Evolutionary conservation across 2,329 filamentous ascomycete genomes (phyloP), one percentile per base, ranked within the genome.

Genomic region (Ceratocystis albifundus): DNA sequence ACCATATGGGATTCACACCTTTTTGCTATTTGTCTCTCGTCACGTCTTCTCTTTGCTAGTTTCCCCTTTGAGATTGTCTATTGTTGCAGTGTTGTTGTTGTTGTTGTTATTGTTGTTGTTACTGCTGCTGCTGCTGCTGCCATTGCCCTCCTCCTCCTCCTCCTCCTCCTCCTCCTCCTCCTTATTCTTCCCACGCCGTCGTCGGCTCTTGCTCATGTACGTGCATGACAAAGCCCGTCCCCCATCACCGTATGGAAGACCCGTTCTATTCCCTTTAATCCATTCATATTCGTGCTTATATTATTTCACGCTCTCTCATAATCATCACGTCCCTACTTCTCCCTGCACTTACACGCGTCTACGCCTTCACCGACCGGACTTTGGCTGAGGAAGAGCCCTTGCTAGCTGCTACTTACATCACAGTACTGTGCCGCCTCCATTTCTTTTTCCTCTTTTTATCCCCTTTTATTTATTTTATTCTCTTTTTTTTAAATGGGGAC

Each of bases 381-480:
- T 12, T 28, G 25, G 61, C 4, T 63, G 44, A 63, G 41, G 32
- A 36, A 36, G 32, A n/a, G 41, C 20, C 62, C 45, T 48, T 63
- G 61, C 3, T 36, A 36, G 32, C 32, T 36, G 32, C 32, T 36
- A 36, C 32, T 36, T 65, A 8, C 41, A 61, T 45, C 30, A 41
- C 28, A 50, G 30, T 57, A 65, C 66, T 65, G 66, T 67, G 66
- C 66, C 66, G 62, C 66, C 66, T 64, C 66, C 66, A 61, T 66
- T 65, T 61, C 65, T 64, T 64, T 28, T 68, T 64, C 59, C 70
- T 70, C 71, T 72, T 70, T 69, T 71, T 70, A 70, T 44, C 59
- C 59, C 15, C 30, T 30, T 30, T 61, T 61, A n/a, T 63, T 55
- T 66, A 28, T 62, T 66, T 57, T 28, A 20, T 62, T 36, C 4